These are phyloP conservation scores for Pseudogymnoascus sp. DNA, from an alignment of 2,329 filamentous ascomycete genomes.

Conservation along the genomic window DNA sequence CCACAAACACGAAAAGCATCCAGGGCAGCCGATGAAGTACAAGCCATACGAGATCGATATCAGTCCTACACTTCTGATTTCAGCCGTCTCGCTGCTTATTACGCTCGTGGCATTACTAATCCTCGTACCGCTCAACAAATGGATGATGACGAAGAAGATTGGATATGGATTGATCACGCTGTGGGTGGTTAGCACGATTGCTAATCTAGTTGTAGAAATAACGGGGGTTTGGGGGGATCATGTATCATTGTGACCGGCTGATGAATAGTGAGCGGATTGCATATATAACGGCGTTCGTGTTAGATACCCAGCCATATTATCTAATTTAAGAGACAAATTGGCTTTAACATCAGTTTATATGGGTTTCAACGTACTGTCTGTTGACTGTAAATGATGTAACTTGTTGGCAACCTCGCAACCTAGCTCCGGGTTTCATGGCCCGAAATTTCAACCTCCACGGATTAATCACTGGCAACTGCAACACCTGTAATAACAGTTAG, in stretches of 20 bases:
- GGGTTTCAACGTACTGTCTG: not conserved
- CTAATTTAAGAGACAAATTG: not conserved
- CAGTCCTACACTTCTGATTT: conserved; percentile 76
- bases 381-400: not conserved
- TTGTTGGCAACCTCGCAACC: not conserved
- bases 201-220: conserved; percentile 76
- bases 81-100: conserved; percentile 70
- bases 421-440: not conserved
- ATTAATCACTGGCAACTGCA: not conserved
- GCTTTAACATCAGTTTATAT: conserved; percentile 5
- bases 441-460: not conserved
- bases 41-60: conserved; percentile 77
- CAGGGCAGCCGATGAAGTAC: conserved; percentile 54
- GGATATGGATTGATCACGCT: conserved; percentile 72
- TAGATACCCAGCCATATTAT: conserved; percentile 3
- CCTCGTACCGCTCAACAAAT: conserved; percentile 74
- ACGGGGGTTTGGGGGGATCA: conserved; percentile 35
- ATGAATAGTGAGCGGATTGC: not conserved
- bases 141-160: conserved; percentile 75
- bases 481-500: not conserved
- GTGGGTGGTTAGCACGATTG: conserved; percentile 71
- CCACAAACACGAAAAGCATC: conserved; percentile 57
- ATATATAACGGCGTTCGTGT: not conserved
- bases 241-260: not conserved
- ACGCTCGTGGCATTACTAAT: conserved; percentile 73